Evolutionary conservation across 352 stramenopile genomes (phyloP), one percentile per base, ranked within the genome.

Genomic region (Phytophthora pistaciae): DNA sequence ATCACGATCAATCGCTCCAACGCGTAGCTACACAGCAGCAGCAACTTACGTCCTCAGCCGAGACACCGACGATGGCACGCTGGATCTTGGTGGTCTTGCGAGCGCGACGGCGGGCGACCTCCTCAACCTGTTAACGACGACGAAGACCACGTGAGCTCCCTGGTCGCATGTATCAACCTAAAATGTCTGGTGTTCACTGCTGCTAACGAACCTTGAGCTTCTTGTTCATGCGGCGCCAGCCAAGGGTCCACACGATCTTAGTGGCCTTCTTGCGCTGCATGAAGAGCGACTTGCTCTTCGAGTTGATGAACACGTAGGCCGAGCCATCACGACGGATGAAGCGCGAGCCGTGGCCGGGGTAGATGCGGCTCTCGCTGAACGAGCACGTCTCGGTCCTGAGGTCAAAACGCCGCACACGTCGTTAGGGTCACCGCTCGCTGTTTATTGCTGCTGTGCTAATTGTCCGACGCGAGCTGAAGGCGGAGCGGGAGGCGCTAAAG

Each of bases 191-290:
- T 18, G 7, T 13, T 14, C 6, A 11, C 44, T 23, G 16, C 16
- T 21, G 40, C 0, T 4, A 33, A 73, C 84, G 69, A 91, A 95
- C 92, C 78, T 99, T 97, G 79, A 98, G 97, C 94, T 99, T 99
- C 93, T 99, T 99, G 96, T 99, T 98, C 84, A 99, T 97, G 78
- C 96, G 95, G 79, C 98, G 95, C 98, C 98, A 99, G 67, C 84
- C 87, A 67, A 94, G 89, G 65, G 98, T 99, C 98, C 98, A 99
- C 66, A 98, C 95, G 69, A 99, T 98, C 88, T 99, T 99, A 59
- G 97, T 98, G 46, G 98, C 94, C 91, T 99, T 99, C 92, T 99
- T 99, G 78, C 97, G 91, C 89, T 99, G 98, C 78, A 99, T 77
- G 75, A 98, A 99, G 56, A 99, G 90, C 74, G 92, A 98, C 90